Evolutionary conservation across 1,139 yeast genomes (phyloP), one percentile per base, ranked within the genome.

Genomic region (Petasospora rhodanensis): DNA sequence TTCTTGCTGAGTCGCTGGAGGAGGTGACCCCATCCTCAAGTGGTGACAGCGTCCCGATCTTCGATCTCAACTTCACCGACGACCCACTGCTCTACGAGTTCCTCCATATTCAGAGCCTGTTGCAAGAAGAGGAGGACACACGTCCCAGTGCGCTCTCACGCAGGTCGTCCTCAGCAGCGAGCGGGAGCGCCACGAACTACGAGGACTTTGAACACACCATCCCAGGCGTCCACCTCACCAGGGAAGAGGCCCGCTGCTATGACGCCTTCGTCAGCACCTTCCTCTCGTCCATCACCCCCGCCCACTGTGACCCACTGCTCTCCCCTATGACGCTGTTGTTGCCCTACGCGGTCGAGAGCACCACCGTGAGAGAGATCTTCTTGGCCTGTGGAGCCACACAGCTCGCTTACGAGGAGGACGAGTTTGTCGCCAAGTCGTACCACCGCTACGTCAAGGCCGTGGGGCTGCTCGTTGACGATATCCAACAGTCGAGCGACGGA

Each of bases 361-460:
- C 36, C 5, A 51, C 51, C 6, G 49, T 54, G 6, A 37, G 54
- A 6, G 55, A 54, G 22, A 46, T 54, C 16, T 54, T 49, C 32
- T 36, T 56, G 10, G 55, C 56, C 2, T 56, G 60, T 41, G 61
- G 61, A 14, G 58, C 61, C 1, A 47, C 59, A 0, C 43, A 47
- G 12, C 28, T 55, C 14, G 51, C 55, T 2, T 54, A 40, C 27
- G 21, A 37, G 6, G 41, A 45, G 10, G 50, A 46, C 25, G 29
- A 34, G 17, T 49, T 32, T 22, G 32, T 37, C 6, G 24, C 27
- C 5, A 37, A 49, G 18, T 58, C 60, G 2, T 48, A 47, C 28
- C 34, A 35, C 6, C 47, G 56, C 34, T 56, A 57, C 32, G 45
- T 50, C 13, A 41, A 41, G 9, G 47, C 49, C 5, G 47, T 57